Evolutionary conservation across 2,329 filamentous ascomycete genomes (phyloP), one percentile per base, ranked within the genome.

Genomic region (Zasmidium angulare): DNA sequence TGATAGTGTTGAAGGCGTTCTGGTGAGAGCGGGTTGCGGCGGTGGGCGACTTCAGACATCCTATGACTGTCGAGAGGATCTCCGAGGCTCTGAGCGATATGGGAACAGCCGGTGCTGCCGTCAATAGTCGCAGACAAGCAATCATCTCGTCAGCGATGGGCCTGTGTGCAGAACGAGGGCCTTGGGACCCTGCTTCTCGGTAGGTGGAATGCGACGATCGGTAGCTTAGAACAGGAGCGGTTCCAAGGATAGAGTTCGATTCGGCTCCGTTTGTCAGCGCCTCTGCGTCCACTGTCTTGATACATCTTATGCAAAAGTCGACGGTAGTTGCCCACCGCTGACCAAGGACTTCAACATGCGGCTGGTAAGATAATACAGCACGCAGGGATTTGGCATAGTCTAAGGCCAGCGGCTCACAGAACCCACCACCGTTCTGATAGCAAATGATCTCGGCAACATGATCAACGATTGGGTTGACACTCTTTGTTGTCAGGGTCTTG

Each of bases 321-420:
- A 89, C 82, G 53, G 88, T 84, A 10, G 77, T 75, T 50, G 85
- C 78, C 92, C 93, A 96, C 58, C 86, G 82, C 14, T 49, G 50
- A 9, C 48, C 53, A 53, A 65, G 55, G 43, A 56, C 57, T 74
- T 98, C 96, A 24, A 89, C 86, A 72, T 96, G 91, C 19, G 90
- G 83, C 49, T 86, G 85, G 68, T 89, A 85, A 46, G 86, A 84
- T 19, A 98, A 81, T 2, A 97, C 76, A 24, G 84, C 81, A 3
- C 84, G 79, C 65, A 99, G 77, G 20, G 87, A 84, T 77, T 90
- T 96, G 65, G 90, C 82, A 72, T 97, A 96, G 69, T 95, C 86
- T 51, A 86, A 82, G 22, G 87, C 77, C 3, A 99, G 80, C 12
- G 89, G 87, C 58, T 86, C 81, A 63, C 91, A 86, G 55, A 89